A percentile compares a stretch with the other conserved stretches of the same genome.
These are phyloP conservation scores for Amylostereum areolatum DNA, from an alignment of 1,284 basidiomycete genomes.

Conservation along the genomic window DNA sequence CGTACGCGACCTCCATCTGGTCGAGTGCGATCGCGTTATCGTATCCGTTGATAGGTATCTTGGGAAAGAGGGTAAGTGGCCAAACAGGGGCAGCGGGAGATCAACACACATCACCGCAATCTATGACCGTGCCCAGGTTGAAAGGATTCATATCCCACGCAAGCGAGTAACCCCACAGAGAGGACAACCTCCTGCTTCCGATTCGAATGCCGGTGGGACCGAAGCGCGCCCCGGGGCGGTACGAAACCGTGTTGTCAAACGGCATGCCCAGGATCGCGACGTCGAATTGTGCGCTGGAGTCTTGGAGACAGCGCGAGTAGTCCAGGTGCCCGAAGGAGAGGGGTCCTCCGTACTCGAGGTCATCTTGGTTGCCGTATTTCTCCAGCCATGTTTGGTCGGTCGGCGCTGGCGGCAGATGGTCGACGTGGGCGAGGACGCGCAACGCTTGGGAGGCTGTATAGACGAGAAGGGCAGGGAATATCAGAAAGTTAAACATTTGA, in stretches of 20 bases:
- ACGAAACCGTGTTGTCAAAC: constrained; percentile 71
- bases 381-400: constrained; percentile 52
- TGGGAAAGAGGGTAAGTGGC: neutral
- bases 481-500: too few species aligned
- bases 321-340: constrained; percentile 69
- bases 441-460: too few species aligned
- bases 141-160: constrained; percentile 69
- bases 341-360: constrained; percentile 66
- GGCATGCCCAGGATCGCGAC: constrained; percentile 78
- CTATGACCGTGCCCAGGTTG: constrained; percentile 54
- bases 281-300: constrained; percentile 51
- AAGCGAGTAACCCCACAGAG: constrained; percentile 52
- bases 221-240: constrained; percentile 74
- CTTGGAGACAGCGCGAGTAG: constrained; percentile 65
- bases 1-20: constrained; percentile 75
- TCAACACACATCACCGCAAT: constrained; percentile 51
- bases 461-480: too few species aligned
- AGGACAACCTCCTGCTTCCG: constrained; percentile 62
- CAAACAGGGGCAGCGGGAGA: neutral
- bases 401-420: too few species aligned
- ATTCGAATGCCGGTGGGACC: constrained; percentile 78
- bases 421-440: too few species aligned
- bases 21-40: constrained; percentile 74
- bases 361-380: constrained; percentile 66
- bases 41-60: constrained; percentile 68